Conservation (phyloP, 108 stramenopile species). For the Mayamaea pseudoterrestris region DNA sequence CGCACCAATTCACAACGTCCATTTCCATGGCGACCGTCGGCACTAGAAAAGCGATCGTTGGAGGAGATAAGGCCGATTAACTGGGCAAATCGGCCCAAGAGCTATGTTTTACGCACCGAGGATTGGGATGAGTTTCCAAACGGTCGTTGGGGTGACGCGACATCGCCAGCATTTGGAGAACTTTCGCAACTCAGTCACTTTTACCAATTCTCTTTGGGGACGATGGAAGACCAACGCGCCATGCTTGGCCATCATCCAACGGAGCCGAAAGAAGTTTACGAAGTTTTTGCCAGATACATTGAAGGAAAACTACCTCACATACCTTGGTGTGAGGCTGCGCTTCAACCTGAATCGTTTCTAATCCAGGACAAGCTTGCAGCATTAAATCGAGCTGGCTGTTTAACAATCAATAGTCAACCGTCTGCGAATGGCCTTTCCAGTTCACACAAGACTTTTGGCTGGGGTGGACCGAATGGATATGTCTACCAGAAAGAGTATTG, state of each 20-base stretch:
- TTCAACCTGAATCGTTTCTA: slow-evolving; percentile 84
- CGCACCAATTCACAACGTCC: too few species aligned
- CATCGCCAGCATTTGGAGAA: slow-evolving; percentile 89
- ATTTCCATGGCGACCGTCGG: slow-evolving; percentile 73
- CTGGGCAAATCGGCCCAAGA: slow-evolving; percentile 95
- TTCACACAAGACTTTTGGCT: slow-evolving; percentile 77
- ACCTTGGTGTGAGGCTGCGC: slow-evolving; percentile 93
- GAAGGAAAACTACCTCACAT: slow-evolving; percentile 82
- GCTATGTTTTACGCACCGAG: slow-evolving; percentile 88
- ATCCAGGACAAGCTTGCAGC: slow-evolving; percentile 65
- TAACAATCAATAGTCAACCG: slow-evolving; percentile 95
- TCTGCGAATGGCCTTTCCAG: slow-evolving; percentile 78
- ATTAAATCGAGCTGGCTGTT: slow-evolving; percentile 78
- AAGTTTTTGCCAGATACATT: slow-evolving; percentile 88
- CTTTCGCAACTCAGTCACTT: slow-evolving; percentile 81
- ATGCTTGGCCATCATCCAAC: slow-evolving; percentile 86
- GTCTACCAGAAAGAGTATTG: slow-evolving; percentile 97
- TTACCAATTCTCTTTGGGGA: slow-evolving; percentile 69
- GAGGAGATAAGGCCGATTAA: slow-evolving; percentile 94
- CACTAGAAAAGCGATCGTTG: slow-evolving; percentile 48
- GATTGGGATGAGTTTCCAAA: slow-evolving; percentile 97
- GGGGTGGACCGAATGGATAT: slow-evolving; percentile 88
- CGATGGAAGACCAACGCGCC: slow-evolving; percentile 75
- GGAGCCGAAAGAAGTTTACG: slow-evolving; percentile 65
- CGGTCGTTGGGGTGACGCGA: slow-evolving; percentile 87